Conservation (phyloP, 2,329 filamentous ascomycete genomes). For the Dissoconium aciculare region DNA sequence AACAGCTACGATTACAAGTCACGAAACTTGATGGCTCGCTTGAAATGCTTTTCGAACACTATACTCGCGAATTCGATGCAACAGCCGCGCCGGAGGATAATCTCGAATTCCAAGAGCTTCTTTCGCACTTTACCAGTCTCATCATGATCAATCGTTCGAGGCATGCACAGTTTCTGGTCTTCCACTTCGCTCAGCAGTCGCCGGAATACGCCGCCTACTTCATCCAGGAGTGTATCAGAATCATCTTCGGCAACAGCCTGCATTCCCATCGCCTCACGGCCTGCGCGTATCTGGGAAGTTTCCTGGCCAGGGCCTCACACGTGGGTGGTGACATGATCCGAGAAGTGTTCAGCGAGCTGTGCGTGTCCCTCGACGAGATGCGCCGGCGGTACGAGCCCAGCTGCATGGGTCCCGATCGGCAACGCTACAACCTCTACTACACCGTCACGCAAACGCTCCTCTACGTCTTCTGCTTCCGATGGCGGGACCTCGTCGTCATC, state of each 20-base stretch:
- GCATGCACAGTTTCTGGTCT: conserved; percentile 88
- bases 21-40: conserved; percentile 85
- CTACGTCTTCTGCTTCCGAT: conserved; percentile 96
- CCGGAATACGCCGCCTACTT: conserved; percentile 69
- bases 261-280: conserved; percentile 73
- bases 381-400: conserved; percentile 55
- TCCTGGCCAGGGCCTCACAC: conserved; percentile 77
- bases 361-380: conserved; percentile 60
- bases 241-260: conserved; percentile 27
- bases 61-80: conserved; percentile 59
- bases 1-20: conserved; percentile 64
- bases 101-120: conserved; percentile 60
- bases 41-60: conserved; percentile 74
- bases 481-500: conserved; percentile 62
- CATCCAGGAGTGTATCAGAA: conserved; percentile 57
- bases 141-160: conserved; percentile 83
- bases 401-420: conserved; percentile 73
- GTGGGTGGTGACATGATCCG: conserved; percentile 64
- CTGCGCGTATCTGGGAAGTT: conserved; percentile 84
- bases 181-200: conserved; percentile 81
- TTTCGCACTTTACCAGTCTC: conserved; percentile 73
- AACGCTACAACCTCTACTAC: conserved; percentile 73
- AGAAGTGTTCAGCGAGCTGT: conserved; percentile 65
- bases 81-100: conserved; percentile 46
- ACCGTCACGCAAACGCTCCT: conserved; percentile 75